A percentile compares a stretch with the other conserved stretches of the same genome.
phyloP scores from a whole-genome alignment of 495 filamentous ascomycete genomes.

The Talaromyces adpressus region DNA sequence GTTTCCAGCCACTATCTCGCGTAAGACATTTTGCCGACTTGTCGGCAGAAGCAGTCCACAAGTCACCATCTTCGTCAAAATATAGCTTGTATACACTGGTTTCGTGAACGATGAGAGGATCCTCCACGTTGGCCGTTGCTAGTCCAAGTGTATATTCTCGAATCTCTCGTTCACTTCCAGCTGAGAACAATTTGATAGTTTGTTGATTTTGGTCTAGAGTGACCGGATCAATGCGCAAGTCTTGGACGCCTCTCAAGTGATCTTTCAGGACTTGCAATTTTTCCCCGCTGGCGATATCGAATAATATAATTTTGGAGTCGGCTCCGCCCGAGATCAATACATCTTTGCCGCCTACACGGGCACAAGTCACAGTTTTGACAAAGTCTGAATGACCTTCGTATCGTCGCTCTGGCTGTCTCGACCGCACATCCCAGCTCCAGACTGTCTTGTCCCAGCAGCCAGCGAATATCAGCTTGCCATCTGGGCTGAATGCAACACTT shows the following conservation, averaged over 20 bases:
- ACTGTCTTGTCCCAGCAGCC: slow-evolving; percentile 91
- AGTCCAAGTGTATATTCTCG: slow-evolving; percentile 47
- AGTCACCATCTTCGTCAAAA: slow-evolving; percentile 62
- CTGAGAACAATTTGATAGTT: slow-evolving; percentile 59
- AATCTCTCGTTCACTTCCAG: slow-evolving; percentile 80
- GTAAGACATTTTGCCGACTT: slow-evolving; percentile 71
- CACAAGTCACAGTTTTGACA: slow-evolving; percentile 63
- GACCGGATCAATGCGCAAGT: slow-evolving; percentile 64
- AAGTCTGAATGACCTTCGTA: slow-evolving; percentile 86
- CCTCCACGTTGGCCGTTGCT: slow-evolving; percentile 35
- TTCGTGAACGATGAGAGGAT: slow-evolving; percentile 72
- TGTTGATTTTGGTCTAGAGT: slow-evolving; percentile 23
- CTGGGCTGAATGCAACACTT: slow-evolving; percentile 61
- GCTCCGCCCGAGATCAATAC: slow-evolving; percentile 78
- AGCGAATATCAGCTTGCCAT: slow-evolving; percentile 60
- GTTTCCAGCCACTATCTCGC: slow-evolving; percentile 55
- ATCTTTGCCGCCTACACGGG: slow-evolving; percentile 48
- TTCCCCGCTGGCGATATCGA: slow-evolving; percentile 60
- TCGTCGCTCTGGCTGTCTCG: slow-evolving; percentile 40
- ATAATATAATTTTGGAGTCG: slow-evolving; percentile 80
- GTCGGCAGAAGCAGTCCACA: slow-evolving; percentile 90
- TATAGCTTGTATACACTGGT: slow-evolving; percentile 84
- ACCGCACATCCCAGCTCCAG: slow-evolving; percentile 69
- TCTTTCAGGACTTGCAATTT: slow-evolving; percentile 68
- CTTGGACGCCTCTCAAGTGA: slow-evolving; percentile 70